These are phyloP conservation scores for Escovopsis sp. DNA, from an alignment of 2,329 filamentous ascomycete genomes.

Conservation along the genomic window DNA sequence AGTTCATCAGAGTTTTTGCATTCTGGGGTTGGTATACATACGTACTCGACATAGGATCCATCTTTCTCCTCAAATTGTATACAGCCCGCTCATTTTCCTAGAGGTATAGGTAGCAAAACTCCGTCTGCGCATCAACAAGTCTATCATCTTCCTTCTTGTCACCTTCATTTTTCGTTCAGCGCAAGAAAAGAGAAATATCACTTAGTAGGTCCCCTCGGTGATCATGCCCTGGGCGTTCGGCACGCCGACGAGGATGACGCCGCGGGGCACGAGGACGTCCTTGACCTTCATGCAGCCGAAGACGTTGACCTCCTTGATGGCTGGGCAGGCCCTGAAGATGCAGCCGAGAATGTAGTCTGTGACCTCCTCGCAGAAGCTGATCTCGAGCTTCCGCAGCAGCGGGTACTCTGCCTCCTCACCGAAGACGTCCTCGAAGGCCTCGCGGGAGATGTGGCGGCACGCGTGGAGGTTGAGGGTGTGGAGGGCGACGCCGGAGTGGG, in stretches of 20 bases:
- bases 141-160: too few species aligned
- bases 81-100: too few species aligned
- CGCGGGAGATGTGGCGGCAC: slow-evolving; percentile 63
- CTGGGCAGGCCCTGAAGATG: slow-evolving; percentile 50
- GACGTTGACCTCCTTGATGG: slow-evolving; percentile 41
- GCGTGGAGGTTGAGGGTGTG: slow-evolving; percentile 61
- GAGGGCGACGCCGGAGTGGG: slow-evolving; percentile 56
- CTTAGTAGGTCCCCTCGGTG: slow-evolving; percentile 29
- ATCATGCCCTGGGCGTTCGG: slow-evolving; percentile 45
- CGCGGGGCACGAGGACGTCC: slow-evolving; percentile 35
- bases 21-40: too few species aligned
- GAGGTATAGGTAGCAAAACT: too few species aligned
- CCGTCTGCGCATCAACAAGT: too few species aligned
- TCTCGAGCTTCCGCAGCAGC: slow-evolving; percentile 53
- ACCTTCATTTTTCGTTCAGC: too few species aligned
- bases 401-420: slow-evolving; percentile 44
- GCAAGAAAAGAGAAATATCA: background rate
- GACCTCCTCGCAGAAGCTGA: slow-evolving; percentile 59
- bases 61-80: too few species aligned
- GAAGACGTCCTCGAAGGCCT: slow-evolving; percentile 64
- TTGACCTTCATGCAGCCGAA: slow-evolving; percentile 51
- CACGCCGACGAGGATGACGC: slow-evolving; percentile 40
- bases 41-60: too few species aligned
- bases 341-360: slow-evolving; percentile 48
- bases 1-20: too few species aligned